Percentiles rank a stretch among this genome's conserved stretches.
These are phyloP conservation scores for Lentinula edodes DNA, from an alignment of 768 basidiomycete species.

Conservation along the genomic window DNA sequence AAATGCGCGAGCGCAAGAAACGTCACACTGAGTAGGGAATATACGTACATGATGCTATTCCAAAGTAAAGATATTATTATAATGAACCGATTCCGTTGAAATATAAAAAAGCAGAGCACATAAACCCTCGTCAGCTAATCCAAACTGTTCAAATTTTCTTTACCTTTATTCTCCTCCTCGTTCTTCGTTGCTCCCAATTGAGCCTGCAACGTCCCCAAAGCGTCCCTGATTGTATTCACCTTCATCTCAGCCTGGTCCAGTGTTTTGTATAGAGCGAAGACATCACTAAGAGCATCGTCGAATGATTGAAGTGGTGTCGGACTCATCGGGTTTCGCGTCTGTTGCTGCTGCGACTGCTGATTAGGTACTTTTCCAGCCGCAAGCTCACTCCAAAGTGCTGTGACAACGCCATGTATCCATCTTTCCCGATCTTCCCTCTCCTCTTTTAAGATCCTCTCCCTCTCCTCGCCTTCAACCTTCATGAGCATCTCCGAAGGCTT, in stretches of 20 bases:
- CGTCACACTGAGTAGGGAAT: too few relatives aligned
- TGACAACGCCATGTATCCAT: slow-evolving; percentile 70
- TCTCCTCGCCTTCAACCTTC: slow-evolving; percentile 39
- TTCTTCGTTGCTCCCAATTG: not conserved
- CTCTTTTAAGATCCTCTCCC: slow-evolving; percentile 13
- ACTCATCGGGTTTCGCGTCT: slow-evolving; percentile 1
- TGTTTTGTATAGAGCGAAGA: slow-evolving; percentile 38
- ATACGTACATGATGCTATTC: too few relatives aligned
- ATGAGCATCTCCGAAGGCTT: slow-evolving; percentile 28
- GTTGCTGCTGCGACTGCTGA: slow-evolving; percentile 7
- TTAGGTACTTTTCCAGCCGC: slow-evolving; percentile 34
- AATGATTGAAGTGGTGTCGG: not conserved
- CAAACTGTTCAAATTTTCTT: not conserved
- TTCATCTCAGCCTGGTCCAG: slow-evolving; percentile 58
- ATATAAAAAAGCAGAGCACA: not conserved
- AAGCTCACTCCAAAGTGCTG: slow-evolving; percentile 70
- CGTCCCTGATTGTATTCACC: slow-evolving; percentile 41
- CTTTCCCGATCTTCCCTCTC: slow-evolving; percentile 64
- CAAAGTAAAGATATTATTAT: too few relatives aligned
- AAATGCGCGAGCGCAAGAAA: too few relatives aligned
- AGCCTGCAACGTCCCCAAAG: slow-evolving; percentile 15
- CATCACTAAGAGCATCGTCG: slow-evolving; percentile 26
- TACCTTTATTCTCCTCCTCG: not conserved
- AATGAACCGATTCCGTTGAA: too few relatives aligned
- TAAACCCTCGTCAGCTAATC: not conserved